Conservation (phyloP, 2,329 filamentous ascomycete species). For the Apiospora rasikravindrae region DNA sequence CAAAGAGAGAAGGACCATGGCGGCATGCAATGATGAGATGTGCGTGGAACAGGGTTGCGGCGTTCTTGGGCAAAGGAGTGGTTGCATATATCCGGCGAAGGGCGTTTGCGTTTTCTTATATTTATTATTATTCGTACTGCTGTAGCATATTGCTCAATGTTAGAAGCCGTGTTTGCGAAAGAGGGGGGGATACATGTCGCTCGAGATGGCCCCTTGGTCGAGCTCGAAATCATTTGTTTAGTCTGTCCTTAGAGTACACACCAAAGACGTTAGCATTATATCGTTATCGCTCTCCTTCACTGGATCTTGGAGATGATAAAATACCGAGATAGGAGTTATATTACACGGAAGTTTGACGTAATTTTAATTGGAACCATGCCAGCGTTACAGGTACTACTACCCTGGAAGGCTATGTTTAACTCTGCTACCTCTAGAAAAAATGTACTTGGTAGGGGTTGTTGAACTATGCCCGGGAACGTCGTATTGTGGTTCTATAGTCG, state of each 20-base stretch:
- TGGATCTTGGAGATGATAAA: background rate
- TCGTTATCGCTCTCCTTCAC: background rate
- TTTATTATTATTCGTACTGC: background rate
- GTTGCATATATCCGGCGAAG: slow-evolving; percentile 7
- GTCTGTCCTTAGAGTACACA: background rate
- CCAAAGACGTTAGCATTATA: background rate
- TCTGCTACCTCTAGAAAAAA: no score
- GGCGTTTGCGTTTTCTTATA: background rate
- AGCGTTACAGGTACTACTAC: background rate
- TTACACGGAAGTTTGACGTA: background rate
- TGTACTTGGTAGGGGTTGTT: no score
- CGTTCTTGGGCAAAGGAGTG: slow-evolving; percentile 17
- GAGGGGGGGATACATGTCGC: background rate
- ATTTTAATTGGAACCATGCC: background rate
- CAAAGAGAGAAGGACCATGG: slow-evolving; percentile 42
- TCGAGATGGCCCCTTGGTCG: no score
- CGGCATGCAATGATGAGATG: slow-evolving; percentile 21
- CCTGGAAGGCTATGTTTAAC: no score
- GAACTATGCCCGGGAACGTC: no score
- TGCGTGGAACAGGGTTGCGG: background rate
- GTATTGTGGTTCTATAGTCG: background rate
- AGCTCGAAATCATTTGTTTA: background rate
- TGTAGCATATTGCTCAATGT: background rate
- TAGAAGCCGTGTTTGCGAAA: background rate
- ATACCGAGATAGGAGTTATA: background rate